These are phyloP conservation scores for Stromatinia cepivora DNA, from an alignment of 2,329 filamentous ascomycete species.

Conservation along the genomic window DNA sequence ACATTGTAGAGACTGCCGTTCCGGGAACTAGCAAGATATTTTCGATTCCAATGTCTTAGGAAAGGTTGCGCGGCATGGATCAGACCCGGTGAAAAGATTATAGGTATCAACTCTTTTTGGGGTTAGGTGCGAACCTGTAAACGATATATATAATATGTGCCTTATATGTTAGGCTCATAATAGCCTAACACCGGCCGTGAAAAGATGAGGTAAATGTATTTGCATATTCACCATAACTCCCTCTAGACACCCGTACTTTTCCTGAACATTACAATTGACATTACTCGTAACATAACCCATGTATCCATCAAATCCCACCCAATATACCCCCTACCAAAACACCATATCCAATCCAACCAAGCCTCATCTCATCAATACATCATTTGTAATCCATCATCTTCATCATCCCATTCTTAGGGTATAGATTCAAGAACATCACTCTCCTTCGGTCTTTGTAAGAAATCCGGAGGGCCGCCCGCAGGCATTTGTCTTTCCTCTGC, in stretches of 20 bases:
- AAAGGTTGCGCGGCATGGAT: too few species aligned
- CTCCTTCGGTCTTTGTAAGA: conserved; percentile 33
- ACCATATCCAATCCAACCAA: neutral
- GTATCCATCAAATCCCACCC: neutral
- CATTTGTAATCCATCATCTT: neutral
- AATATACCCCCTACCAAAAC: neutral
- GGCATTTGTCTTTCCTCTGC: conserved; percentile 50
- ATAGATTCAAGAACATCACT: conserved; percentile 28
- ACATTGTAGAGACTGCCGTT: too few species aligned
- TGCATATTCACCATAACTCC: neutral
- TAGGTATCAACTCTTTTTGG: too few species aligned
- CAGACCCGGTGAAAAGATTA: too few species aligned
- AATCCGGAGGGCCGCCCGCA: conserved; percentile 35
- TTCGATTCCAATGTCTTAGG: too few species aligned
- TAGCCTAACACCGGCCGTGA: too few species aligned
- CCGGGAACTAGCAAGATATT: too few species aligned
- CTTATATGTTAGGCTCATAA: too few species aligned
- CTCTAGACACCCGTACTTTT: neutral
- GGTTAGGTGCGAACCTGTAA: too few species aligned
- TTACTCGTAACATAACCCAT: neutral
- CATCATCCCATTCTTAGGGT: neutral
- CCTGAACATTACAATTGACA: conserved; percentile 7
- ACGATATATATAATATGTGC: too few species aligned
- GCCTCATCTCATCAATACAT: neutral
- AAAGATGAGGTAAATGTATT: neutral